Base-by-base conservation (phyloP, 148 eudicot genomes). In the Suaeda aralocaspica region DNA sequence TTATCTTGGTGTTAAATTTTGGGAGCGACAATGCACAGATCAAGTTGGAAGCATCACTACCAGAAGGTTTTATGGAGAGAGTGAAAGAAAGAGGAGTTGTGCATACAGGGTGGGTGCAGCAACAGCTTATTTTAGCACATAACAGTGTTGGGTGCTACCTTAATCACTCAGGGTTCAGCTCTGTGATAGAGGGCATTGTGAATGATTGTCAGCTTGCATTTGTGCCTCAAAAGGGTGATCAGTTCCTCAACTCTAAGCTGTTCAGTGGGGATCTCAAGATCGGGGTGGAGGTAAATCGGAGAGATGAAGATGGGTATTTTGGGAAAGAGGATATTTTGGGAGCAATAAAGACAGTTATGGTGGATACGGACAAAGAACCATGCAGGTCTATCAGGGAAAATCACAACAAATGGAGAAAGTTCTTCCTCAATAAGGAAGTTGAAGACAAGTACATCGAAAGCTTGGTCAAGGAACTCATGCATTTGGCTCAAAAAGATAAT, bases 51-150 rank as follows among this genome's bases (percentile, higher is more conserved):
- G 66, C 64, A 44, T 66, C 77, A 22, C 50, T 83, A 19, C 87
- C 87, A 10, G 71, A 67, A 31, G 85, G 87, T 57, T 86, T 72
- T 51, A 10, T 36, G 55, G 85, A 79, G 19, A 78, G 85, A 36
- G 78, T 83, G 36, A 64, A 71, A 57, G 75, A 55, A 6, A 75
- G 66, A 52, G 89, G 85, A 21, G 51, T 77, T 7, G 76, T 83
- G 12, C 76, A 77, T 24, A 67, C 77, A 13, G 85, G 87, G 15
- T 86, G 89, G 89, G 85, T 86, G 49, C 87, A 82, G 46, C 89
- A 86, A 25, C 85, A 71, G 62, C 77, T 70, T 28, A 86, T 86
- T 2, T 58, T 86, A 44, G 82, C 77, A 14, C 89, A 86, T 59
- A 39, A 31, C 39, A 86, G 73, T 30, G 84, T 83, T 14, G 89